Evolutionary conservation across 139 green algal genomes (phyloP).

Genomic region (Micractinium conductrix): DNA sequence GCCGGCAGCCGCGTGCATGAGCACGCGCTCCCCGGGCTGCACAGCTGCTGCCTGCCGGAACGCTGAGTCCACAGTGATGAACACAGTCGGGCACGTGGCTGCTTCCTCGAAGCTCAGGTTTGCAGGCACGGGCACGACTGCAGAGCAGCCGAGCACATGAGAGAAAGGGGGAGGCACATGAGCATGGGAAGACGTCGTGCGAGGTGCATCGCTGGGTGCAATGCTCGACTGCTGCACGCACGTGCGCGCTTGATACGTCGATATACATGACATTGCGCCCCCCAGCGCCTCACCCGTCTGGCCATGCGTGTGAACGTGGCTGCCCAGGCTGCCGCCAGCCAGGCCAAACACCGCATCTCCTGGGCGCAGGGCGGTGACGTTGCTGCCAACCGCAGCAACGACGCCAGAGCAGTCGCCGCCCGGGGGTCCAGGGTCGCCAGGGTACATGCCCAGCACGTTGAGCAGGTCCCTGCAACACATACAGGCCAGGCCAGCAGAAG

Average conservation of each 20-base stretch:
- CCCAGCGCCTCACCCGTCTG: conserved; percentile 23
- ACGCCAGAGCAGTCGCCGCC: conserved; percentile 85
- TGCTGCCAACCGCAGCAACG: conserved; percentile 60
- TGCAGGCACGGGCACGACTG: conserved; percentile 67
- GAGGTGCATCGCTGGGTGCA: no score
- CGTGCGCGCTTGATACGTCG: no score
- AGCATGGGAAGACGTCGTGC: no score
- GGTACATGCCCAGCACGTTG: conserved; percentile 89
- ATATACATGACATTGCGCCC: conserved; percentile 22
- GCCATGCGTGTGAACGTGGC: conserved; percentile 49
- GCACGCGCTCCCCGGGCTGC: conserved; percentile 45
- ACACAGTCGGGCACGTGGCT: conserved; percentile 73
- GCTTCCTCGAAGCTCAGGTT: conserved; percentile 66
- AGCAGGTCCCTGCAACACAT: conserved; percentile 62
- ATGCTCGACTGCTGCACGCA: no score
- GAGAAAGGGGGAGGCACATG: background rate
- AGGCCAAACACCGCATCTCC: conserved; percentile 85
- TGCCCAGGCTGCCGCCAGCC: conserved; percentile 77
- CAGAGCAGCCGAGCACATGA: conserved; percentile 40
- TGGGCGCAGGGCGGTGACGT: conserved; percentile 10
- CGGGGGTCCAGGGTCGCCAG: conserved; percentile 82
- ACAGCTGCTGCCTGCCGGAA: conserved; percentile 51
- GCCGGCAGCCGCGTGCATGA: conserved; percentile 64
- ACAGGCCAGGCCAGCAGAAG: no score
- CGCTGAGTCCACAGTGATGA: conserved; percentile 49